Evolutionary conservation across 202 grass and related monocot species (phyloP).

Genomic region (Saccharum hybrid): DNA sequence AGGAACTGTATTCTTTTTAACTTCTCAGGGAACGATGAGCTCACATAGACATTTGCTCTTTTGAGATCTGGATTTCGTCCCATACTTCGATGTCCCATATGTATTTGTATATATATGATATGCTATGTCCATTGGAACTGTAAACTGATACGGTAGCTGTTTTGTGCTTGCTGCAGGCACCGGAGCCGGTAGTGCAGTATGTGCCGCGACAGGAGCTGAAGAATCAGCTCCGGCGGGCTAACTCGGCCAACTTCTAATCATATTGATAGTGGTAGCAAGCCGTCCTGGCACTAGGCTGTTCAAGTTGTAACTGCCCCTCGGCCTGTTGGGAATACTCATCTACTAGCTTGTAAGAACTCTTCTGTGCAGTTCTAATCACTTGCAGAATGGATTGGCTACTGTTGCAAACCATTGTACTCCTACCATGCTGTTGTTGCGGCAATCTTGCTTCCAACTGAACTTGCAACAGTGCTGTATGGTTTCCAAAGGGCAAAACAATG

Average conservation of each 20-base stretch:
- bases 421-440: neutral
- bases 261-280: slow-evolving; percentile 47
- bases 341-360: slow-evolving; percentile 41
- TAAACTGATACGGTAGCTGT: neutral
- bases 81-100: slow-evolving; percentile 26
- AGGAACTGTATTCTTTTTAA: slow-evolving; percentile 32
- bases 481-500: slow-evolving; percentile 7
- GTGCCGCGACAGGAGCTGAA: slow-evolving; percentile 57
- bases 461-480: slow-evolving; percentile 21
- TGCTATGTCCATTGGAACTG: neutral
- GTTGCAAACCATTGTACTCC: slow-evolving; percentile 34
- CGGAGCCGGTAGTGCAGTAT: slow-evolving; percentile 50
- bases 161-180: slow-evolving; percentile 53
- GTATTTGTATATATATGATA: neutral
- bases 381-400: slow-evolving; percentile 9
- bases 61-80: slow-evolving; percentile 39
- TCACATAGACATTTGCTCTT: slow-evolving; percentile 26
- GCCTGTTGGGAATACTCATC: slow-evolving; percentile 29
- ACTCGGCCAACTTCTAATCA: slow-evolving; percentile 71
- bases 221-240: slow-evolving; percentile 64
- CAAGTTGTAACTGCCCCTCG: slow-evolving; percentile 38
- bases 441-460: slow-evolving; percentile 25
- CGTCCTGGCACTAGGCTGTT: slow-evolving; percentile 37
- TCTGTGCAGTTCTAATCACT: slow-evolving; percentile 33
- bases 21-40: slow-evolving; percentile 25